Conservation (phyloP, 805 yeast species). For the Pichia exigua region DNA sequence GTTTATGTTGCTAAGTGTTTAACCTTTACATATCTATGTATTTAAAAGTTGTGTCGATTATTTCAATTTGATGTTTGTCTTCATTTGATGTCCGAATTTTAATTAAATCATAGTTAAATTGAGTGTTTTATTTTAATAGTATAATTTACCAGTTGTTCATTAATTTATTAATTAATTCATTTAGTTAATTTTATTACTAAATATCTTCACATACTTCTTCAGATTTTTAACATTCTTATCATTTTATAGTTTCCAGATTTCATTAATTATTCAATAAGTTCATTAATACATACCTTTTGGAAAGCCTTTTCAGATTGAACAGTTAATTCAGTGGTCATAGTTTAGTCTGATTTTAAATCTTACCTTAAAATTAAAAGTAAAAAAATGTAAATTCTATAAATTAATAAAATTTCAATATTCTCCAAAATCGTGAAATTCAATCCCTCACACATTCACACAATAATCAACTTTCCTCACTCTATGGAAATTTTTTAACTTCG, state of each 20-base stretch:
- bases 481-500: neutral
- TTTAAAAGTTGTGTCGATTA: too few relatives aligned
- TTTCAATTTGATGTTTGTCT: neutral
- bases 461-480: neutral
- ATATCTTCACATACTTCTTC: neutral
- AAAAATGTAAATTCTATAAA: neutral
- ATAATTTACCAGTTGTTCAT: neutral
- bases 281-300: constrained; percentile 80
- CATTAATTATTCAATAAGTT: neutral
- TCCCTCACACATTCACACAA: neutral
- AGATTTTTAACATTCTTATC: neutral
- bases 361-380: constrained; percentile 1
- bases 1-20: neutral
- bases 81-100: neutral
- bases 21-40: too few relatives aligned
- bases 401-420: neutral
- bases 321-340: constrained; percentile 98
- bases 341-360: constrained; percentile 17
- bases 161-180: neutral
- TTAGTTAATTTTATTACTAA: too few relatives aligned
- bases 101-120: too few relatives aligned
- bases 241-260: neutral
- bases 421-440: neutral
- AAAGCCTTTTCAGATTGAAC: constrained; percentile 99
- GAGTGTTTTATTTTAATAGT: too few relatives aligned